Evolutionary conservation across 805 yeast species (phyloP).

Genomic region (Candida nonsorbophila): DNA sequence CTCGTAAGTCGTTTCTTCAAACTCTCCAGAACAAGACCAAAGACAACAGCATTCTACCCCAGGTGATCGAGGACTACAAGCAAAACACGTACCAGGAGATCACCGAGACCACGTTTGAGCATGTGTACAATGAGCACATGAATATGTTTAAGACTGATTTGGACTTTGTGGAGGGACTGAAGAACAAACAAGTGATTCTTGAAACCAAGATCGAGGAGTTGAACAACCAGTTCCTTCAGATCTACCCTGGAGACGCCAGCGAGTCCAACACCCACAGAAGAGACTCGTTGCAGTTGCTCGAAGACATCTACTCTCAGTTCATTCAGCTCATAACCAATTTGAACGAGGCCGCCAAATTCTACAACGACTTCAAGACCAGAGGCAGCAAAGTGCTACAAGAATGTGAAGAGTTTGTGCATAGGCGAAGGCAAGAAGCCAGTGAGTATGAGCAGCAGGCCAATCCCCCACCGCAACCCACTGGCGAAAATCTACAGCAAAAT

Average conservation of each 20-base stretch:
- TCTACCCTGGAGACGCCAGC: constrained; percentile 11
- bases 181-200: constrained; percentile 24
- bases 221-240: constrained; percentile 22
- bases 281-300: constrained; percentile 46
- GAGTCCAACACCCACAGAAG: constrained; percentile 35
- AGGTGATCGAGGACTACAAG: constrained; percentile 45
- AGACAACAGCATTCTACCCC: constrained; percentile 47
- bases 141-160: constrained; percentile 47
- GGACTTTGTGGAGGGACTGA: constrained; percentile 36
- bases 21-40: constrained; percentile 40
- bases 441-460: constrained; percentile 32
- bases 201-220: constrained; percentile 31
- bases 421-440: constrained; percentile 49
- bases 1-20: constrained; percentile 36
- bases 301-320: constrained; percentile 44
- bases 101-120: constrained; percentile 28
- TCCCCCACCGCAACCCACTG: neutral
- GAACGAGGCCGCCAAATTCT: constrained; percentile 66
- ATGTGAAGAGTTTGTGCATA: constrained; percentile 47
- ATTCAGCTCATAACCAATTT: constrained; percentile 55
- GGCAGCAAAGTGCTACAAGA: constrained; percentile 41
- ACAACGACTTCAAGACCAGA: constrained; percentile 52
- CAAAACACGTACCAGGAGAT: constrained; percentile 10
- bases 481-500: no score
- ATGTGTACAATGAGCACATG: constrained; percentile 37